These are phyloP conservation scores for Fraxinus angustifolia DNA, from an alignment of 305 asterid species.

Conservation along the genomic window DNA sequence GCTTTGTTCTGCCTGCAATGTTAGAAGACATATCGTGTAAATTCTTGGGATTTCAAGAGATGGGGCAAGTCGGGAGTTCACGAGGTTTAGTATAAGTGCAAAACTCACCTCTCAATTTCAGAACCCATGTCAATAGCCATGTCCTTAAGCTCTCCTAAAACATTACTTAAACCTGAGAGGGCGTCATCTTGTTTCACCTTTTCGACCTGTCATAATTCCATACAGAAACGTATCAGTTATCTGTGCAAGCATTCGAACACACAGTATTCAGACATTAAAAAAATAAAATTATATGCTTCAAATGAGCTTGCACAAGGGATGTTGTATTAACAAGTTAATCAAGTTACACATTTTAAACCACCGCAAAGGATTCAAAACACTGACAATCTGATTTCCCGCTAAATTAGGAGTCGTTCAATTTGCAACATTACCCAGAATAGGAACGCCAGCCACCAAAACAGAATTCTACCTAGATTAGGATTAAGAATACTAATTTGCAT, in stretches of 20 bases:
- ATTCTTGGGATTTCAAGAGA: neutral
- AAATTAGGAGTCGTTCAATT: neutral
- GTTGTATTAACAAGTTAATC: neutral
- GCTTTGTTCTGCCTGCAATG: conserved; percentile 61
- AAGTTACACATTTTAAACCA: neutral
- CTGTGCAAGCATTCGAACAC: neutral
- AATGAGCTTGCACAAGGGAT: neutral
- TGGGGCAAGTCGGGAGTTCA: neutral
- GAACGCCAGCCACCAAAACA: neutral
- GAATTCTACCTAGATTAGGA: neutral
- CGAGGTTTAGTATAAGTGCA: neutral
- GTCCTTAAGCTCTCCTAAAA: conserved; percentile 81
- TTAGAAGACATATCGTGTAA: neutral
- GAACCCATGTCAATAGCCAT: conserved; percentile 96
- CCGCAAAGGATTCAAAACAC: neutral
- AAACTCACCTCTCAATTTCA: conserved; percentile 72
- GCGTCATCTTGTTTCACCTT: conserved; percentile 82
- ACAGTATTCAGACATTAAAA: neutral
- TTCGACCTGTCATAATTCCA: conserved; percentile 39
- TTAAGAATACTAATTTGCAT: neutral
- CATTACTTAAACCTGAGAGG: conserved; percentile 64
- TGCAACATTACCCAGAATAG: neutral
- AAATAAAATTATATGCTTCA: neutral
- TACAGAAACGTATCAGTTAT: neutral
- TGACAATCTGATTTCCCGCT: neutral